Evolutionary conservation across 805 yeast species (phyloP).

Genomic region (Cyberlindnera petersonii): DNA sequence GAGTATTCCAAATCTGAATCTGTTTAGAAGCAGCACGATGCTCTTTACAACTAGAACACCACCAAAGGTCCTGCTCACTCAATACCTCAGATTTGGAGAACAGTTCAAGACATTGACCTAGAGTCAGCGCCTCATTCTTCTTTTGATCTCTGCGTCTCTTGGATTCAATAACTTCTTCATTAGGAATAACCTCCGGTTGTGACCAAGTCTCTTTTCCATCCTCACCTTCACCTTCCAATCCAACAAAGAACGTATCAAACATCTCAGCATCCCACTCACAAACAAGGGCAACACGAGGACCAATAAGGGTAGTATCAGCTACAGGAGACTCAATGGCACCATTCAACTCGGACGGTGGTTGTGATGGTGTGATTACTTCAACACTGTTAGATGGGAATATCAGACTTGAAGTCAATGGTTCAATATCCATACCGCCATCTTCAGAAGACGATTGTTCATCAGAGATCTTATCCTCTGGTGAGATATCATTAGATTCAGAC

Average conservation of each 20-base stretch:
- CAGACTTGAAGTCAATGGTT: conserved; percentile 9
- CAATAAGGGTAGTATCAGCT: conserved; percentile 20
- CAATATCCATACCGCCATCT: conserved; percentile 10
- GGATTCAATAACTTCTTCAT: conserved; percentile 51
- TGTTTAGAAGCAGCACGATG: conserved; percentile 89
- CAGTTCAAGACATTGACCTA: conserved; percentile 69
- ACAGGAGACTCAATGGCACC: conserved; percentile 5
- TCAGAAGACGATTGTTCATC: background rate
- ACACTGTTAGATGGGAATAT: background rate
- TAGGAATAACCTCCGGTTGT: conserved; percentile 43
- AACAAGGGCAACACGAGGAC: conserved; percentile 40
- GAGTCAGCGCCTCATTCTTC: conserved; percentile 42
- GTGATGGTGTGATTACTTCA: background rate
- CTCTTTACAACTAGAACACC: conserved; percentile 84
- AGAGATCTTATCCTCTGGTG: too few relatives aligned
- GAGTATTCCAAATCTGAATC: conserved; percentile 89
- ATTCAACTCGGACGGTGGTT: conserved; percentile 1
- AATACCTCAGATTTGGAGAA: conserved; percentile 82
- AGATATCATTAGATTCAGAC: background rate
- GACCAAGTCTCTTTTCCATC: conserved; percentile 57
- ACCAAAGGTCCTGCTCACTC: conserved; percentile 90
- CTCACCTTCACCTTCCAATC: conserved; percentile 39
- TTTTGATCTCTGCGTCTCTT: conserved; percentile 30
- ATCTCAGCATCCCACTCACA: conserved; percentile 62
- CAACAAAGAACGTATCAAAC: conserved; percentile 51